Base-by-base conservation (phyloP, 78 protist species). In the Speleostelium caveatum region DNA sequence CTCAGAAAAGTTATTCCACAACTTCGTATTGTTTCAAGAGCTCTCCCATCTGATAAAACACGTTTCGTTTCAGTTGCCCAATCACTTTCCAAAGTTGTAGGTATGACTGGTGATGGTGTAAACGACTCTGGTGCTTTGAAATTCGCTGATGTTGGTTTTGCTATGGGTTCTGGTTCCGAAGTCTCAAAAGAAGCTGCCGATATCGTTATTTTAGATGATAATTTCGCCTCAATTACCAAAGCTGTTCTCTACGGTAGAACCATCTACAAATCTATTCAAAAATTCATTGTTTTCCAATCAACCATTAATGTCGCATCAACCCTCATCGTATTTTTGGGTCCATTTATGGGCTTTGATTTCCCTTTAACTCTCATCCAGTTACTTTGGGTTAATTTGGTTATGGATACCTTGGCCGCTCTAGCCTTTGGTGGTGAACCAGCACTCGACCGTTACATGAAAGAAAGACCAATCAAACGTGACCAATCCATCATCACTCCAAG, bases 101-200 rank as follows among this genome's bases (percentile, higher is more conserved):
- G 96, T 58, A 96, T 97, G 80, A 96, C 99, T 35, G 99, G 99
- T 41, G 99, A 97, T 61, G 98, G 98, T 51, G 87, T 92, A 24
- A 92, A 92, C 41, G 95, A 92, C 53, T 38, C 66, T 63, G 95
- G 97, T n/a, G 98, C 98, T 4, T 86, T 97, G 26, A 73, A 94
- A 38, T 89, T 71, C 22, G 97, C 98, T 30, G 96, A 95, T 45
- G 98, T 97, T 32, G 98, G 98, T 41, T 95, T 97, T 41, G 86
- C 96, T 58, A 97, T 97, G 98, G 96, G 97, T 38, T 36, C 73
- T 49, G 98, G 98, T 19, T 86, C 98, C 5, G 97, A 96, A 8
- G 96, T 97, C 33, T 96, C 98, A 6, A 96, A 96, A 80, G 97
- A 96, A 32, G 98, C 99, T 2, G 88, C 97, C 28, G 98, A 96